Percentiles rank a stretch among this genome's conserved stretches.
Evolutionary conservation across 495 filamentous ascomycete genomes (phyloP).

Genomic region (Aspergillus sclerotioniger): DNA sequence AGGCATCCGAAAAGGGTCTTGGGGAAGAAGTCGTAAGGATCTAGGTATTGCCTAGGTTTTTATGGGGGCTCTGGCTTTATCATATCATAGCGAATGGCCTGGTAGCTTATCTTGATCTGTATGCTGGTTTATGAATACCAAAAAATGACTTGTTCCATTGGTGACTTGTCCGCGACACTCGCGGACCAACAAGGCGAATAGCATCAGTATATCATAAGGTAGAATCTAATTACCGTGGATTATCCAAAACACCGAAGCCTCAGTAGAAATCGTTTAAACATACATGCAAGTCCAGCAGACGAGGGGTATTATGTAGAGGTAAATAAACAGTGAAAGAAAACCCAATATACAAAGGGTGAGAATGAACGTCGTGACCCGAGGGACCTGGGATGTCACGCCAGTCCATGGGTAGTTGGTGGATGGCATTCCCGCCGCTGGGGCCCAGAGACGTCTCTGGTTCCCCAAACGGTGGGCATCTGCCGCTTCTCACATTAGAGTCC

Average conservation of each 20-base stretch:
- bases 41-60: background rate
- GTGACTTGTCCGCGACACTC: background rate
- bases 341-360: slow-evolving; percentile 28
- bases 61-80: no score
- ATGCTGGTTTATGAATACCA: background rate
- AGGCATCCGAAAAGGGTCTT: slow-evolving; percentile 43
- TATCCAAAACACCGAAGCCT: slow-evolving; percentile 18
- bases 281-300: slow-evolving; percentile 31
- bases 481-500: background rate
- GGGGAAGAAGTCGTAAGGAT: slow-evolving; percentile 35
- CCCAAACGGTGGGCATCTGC: background rate
- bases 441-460: background rate
- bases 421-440: background rate
- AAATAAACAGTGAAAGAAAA: slow-evolving; percentile 25
- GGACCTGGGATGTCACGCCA: background rate
- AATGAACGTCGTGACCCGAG: slow-evolving; percentile 8
- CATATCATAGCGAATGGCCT: no score
- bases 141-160: background rate
- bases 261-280: slow-evolving; percentile 24
- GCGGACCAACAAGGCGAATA: background rate
- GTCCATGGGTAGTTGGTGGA: no score
- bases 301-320: slow-evolving; percentile 41
- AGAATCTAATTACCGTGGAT: slow-evolving; percentile 11
- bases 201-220: background rate
- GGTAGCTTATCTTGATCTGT: no score